These are phyloP conservation scores for Petunia axillaris DNA, from an alignment of 257 asterid genomes.

Conservation along the genomic window DNA sequence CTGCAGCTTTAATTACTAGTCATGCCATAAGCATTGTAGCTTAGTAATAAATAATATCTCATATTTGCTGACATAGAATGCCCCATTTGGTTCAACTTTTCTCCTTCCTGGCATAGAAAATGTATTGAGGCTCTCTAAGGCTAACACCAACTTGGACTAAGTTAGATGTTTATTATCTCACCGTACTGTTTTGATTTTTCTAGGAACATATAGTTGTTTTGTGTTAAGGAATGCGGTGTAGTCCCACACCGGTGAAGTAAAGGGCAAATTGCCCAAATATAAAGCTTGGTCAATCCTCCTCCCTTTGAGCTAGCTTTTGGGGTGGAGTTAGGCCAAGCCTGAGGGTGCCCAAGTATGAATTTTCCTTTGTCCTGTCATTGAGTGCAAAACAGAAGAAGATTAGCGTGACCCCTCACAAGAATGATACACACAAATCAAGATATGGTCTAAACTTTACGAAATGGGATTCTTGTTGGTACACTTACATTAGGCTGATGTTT, in stretches of 20 bases:
- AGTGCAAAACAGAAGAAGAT: background rate
- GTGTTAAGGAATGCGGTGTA: background rate
- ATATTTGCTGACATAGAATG: slow-evolving; percentile 3
- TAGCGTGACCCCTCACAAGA: background rate
- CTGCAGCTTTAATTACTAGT: background rate
- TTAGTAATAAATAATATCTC: background rate
- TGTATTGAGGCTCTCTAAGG: background rate
- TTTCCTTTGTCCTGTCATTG: background rate
- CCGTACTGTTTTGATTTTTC: background rate
- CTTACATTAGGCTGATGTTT: background rate
- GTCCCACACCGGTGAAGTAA: too few relatives aligned
- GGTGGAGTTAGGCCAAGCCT: too few relatives aligned
- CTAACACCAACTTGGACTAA: background rate
- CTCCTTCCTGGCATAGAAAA: background rate
- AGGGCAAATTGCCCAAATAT: too few relatives aligned
- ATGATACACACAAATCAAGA: background rate
- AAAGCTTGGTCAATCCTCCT: too few relatives aligned
- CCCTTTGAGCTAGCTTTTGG: too few relatives aligned
- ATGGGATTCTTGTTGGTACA: background rate
- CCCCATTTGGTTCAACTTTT: background rate
- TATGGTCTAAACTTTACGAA: background rate
- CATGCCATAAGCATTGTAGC: background rate
- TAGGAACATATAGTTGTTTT: background rate
- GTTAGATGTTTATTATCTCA: background rate
- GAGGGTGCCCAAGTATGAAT: too few relatives aligned